Conservation (phyloP, 805 yeast genomes). For the Ogataea corticis region DNA sequence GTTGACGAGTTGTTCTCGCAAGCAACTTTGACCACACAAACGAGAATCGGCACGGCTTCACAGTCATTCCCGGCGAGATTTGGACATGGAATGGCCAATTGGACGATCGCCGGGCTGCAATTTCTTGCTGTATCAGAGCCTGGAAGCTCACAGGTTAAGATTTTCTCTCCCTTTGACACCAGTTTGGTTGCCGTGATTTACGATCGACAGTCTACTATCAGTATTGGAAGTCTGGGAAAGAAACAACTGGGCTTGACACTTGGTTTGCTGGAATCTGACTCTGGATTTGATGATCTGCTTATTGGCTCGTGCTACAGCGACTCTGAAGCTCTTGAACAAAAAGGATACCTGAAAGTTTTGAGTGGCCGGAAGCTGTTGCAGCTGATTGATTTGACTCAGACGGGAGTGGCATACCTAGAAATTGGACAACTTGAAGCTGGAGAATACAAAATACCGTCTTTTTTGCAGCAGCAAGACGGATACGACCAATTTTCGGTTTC, state of each 20-base stretch:
- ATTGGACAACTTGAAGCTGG: constrained; percentile 12
- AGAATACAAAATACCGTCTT: constrained; percentile 21
- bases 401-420: constrained; percentile 1
- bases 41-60: not conserved
- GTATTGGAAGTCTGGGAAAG: constrained; percentile 41
- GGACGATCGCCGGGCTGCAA: constrained; percentile 32
- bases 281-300: constrained; percentile 42
- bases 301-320: constrained; percentile 44
- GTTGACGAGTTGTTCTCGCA: constrained; percentile 28
- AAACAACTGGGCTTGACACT: constrained; percentile 43
- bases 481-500: constrained; percentile 46
- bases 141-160: constrained; percentile 45
- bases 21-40: not conserved
- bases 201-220: constrained; percentile 24
- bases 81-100: constrained; percentile 41
- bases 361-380: constrained; percentile 25
- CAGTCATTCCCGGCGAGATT: constrained; percentile 37
- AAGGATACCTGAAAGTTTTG: constrained; percentile 38
- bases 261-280: constrained; percentile 33
- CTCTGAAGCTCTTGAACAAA: constrained; percentile 27
- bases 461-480: constrained; percentile 18
- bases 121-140: constrained; percentile 52
- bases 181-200: constrained; percentile 21
- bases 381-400: not conserved
- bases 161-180: constrained; percentile 29